phyloP scores from a whole-genome alignment of 768 basidiomycete species.

The Leccinum subgranulosum region DNA sequence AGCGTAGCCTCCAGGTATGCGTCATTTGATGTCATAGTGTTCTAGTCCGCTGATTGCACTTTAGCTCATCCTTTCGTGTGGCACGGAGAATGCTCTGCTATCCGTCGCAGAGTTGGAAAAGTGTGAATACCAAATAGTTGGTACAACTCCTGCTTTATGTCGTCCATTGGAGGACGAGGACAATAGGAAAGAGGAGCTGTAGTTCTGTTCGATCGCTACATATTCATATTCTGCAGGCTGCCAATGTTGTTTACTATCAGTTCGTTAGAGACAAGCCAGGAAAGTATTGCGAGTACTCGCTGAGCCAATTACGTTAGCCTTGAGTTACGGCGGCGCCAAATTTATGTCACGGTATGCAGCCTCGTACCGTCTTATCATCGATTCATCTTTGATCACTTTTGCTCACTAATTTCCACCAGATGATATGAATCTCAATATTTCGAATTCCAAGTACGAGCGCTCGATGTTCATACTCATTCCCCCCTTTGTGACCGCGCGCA shows the following conservation, averaged over 20 bases:
- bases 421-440: background rate
- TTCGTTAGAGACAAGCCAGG: background rate
- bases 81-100: constrained; percentile 75
- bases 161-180: constrained; percentile 35
- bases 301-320: background rate
- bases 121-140: constrained; percentile 90
- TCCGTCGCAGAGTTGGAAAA: constrained; percentile 89
- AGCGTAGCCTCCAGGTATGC: constrained; percentile 75
- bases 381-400: too few species aligned
- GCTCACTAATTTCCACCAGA: too few species aligned
- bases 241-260: background rate
- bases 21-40: background rate
- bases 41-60: constrained; percentile 2
- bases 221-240: background rate
- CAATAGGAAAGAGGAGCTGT: constrained; percentile 30
- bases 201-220: constrained; percentile 3
- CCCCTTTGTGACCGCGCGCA: background rate
- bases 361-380: too few species aligned
- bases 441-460: background rate
- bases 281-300: background rate
- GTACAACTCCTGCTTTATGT: constrained; percentile 83
- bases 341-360: background rate
- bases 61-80: constrained; percentile 81
- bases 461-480: constrained; percentile 7
- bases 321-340: background rate